Evolutionary conservation across 495 filamentous ascomycete genomes (phyloP), one percentile per base, ranked within the genome.

Genomic region (Penicillium bialowiezense): DNA sequence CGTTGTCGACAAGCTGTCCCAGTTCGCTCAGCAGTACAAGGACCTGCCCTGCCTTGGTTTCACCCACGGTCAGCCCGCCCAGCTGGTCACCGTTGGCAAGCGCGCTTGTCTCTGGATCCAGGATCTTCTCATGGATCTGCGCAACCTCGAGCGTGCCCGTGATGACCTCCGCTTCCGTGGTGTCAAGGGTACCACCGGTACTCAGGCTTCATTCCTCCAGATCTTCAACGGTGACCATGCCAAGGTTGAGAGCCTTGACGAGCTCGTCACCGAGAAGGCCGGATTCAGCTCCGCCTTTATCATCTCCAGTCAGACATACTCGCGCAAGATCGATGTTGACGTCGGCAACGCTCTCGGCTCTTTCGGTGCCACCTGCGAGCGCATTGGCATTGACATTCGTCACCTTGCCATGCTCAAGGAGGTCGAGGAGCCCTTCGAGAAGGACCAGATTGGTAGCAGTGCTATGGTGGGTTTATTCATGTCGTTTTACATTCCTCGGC

Each of bases 391-490:
- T 49, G 89, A 91, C 57, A 88, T 95, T 51, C 79, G 90, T 23
- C 87, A 90, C 59, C 73, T 95, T n/a, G 88, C 87, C 3, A 76
- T 78, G 50, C 74, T 79, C 43, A 90, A 93, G 73, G 87, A 93
- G 70, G 75, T 95, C 52, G 91, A 97, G 67, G 92, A 96, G 75
- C 92, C 92, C 2, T 93, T 95, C 47, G 92, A 96, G 71, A 86
- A 71, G 63, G 67, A 73, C 40, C 73, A 79, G 59, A 77, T 76
- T 58, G 76, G 76, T 23, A 74, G 70, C 65, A 75, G 70, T 44
- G 76, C 76, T 7, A 79, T 79, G 76, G 72, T 74, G 23, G 51
- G 71, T 57, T 17, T 21, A 12, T 2, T 52, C 37, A 13, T 34
- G 9, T 50, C 17, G 23, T 35, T 47, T 26, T 13, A 4, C 32